These are phyloP conservation scores for Plantago ovata DNA, from an alignment of 257 asterid species.

Conservation along the genomic window DNA sequence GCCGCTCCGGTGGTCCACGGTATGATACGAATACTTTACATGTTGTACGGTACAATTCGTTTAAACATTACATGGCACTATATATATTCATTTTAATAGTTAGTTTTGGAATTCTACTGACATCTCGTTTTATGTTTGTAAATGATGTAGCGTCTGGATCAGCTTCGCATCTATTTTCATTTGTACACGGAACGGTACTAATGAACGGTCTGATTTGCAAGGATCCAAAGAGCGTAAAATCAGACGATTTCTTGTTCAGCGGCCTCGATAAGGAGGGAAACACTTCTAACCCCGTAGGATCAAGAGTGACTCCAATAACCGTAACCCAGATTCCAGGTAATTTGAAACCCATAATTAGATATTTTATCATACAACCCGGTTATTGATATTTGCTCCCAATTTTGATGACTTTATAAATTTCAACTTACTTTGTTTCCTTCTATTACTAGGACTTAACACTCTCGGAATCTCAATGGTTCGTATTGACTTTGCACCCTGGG, in stretches of 20 bases:
- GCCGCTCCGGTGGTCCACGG: conserved; percentile 1
- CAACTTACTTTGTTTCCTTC: no score
- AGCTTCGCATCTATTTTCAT: neutral
- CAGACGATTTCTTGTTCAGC: conserved; percentile 15
- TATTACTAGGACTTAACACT: neutral
- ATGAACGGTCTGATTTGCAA: conserved; percentile 17
- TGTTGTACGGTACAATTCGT: neutral
- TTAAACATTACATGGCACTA: neutral
- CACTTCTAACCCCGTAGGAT: conserved; percentile 13
- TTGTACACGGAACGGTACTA: neutral
- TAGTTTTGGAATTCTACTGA: no score
- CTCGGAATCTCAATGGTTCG: neutral
- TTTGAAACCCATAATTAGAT: no score
- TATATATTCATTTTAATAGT: no score
- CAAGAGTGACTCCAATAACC: conserved; percentile 6
- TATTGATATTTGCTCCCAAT: no score
- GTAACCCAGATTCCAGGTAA: conserved; percentile 10
- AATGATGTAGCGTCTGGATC: neutral
- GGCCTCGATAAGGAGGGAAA: conserved; percentile 15
- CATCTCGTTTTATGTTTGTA: no score
- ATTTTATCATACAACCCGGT: no score
- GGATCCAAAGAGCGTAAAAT: conserved; percentile 12
- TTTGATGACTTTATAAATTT: no score
- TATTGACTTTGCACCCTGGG: conserved; percentile 4
- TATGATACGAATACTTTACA: neutral